These are phyloP conservation scores for Solanum peruvianum DNA, from an alignment of 257 asterid species.

Conservation along the genomic window DNA sequence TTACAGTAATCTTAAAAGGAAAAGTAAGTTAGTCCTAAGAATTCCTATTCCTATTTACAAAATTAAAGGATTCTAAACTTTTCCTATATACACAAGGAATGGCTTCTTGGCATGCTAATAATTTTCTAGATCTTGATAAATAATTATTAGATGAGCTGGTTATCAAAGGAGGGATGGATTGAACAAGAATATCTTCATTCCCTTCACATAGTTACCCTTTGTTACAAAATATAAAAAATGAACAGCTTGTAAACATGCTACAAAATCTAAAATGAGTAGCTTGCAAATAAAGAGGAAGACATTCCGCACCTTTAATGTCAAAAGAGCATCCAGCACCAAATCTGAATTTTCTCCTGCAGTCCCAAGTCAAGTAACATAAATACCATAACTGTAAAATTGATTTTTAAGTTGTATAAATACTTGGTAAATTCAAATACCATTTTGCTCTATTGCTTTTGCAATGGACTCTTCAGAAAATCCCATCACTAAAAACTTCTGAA, in stretches of 20 bases:
- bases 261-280: neutral
- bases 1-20: neutral
- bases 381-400: neutral
- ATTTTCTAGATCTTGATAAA: neutral
- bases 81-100: neutral
- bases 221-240: neutral
- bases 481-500: conserved; percentile 12
- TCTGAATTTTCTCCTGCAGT: conserved; percentile 51
- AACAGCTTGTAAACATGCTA: neutral
- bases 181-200: neutral
- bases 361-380: neutral
- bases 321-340: conserved; percentile 40
- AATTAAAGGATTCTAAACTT: neutral
- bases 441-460: conserved; percentile 22
- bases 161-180: neutral
- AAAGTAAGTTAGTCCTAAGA: neutral
- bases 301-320: conserved; percentile 50
- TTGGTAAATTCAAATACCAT: conserved; percentile 6
- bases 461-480: conserved; percentile 27
- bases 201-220: neutral
- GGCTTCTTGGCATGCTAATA: neutral
- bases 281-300: neutral
- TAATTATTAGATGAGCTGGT: neutral
- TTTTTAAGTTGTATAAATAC: neutral
- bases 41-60: neutral